phyloP scores from a whole-genome alignment of 176 grass and related monocot genomes.

The Carex kokanica region DNA sequence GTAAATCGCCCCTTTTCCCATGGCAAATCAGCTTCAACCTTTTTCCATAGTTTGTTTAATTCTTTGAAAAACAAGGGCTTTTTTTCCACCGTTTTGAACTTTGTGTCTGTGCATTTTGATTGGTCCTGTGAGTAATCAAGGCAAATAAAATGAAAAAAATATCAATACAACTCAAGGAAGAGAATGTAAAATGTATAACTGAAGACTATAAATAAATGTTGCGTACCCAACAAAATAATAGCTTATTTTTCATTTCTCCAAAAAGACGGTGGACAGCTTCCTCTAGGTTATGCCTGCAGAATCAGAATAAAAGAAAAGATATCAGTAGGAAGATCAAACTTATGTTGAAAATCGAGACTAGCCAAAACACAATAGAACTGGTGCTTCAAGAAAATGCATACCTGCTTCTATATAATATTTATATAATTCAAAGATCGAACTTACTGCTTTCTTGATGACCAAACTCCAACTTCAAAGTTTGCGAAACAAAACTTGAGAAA shows the following conservation, averaged over 20 bases:
- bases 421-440: background rate
- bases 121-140: slow-evolving; percentile 39
- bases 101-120: slow-evolving; percentile 79
- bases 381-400: background rate
- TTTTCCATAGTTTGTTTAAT: slow-evolving; percentile 75
- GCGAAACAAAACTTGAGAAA: slow-evolving; percentile 63
- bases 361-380: background rate
- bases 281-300: slow-evolving; percentile 69
- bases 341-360: background rate
- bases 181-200: background rate
- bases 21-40: slow-evolving; percentile 63
- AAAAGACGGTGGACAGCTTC: slow-evolving; percentile 51
- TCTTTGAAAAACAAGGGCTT: slow-evolving; percentile 70
- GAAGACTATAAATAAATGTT: background rate
- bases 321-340: background rate
- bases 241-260: slow-evolving; percentile 45
- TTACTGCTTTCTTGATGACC: slow-evolving; percentile 72
- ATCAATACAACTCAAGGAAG: slow-evolving; percentile 11
- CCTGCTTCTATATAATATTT: background rate
- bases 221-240: slow-evolving; percentile 87
- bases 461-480: slow-evolving; percentile 69
- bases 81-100: slow-evolving; percentile 52
- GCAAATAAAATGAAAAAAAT: slow-evolving; percentile 15
- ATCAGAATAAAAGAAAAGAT: background rate
- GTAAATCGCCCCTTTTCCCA: slow-evolving; percentile 57